Conservation (phyloP, 306 rosid species). For the Prunus kanzakura region DNA sequence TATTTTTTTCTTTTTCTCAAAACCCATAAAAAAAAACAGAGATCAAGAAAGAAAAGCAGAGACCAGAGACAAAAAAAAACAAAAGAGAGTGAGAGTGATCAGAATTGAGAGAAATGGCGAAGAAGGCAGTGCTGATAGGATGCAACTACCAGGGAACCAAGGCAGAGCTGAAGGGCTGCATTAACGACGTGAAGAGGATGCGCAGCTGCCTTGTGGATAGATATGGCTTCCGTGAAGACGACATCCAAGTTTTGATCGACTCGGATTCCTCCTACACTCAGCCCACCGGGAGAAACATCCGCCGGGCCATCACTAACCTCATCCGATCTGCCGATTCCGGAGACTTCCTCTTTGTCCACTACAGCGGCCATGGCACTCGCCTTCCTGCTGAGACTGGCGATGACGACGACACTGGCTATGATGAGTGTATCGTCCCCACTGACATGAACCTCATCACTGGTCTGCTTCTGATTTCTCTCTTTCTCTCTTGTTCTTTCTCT, state of each 20-base stretch:
- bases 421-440: slow-evolving; percentile 89
- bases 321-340: slow-evolving; percentile 54
- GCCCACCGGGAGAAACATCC: slow-evolving; percentile 81
- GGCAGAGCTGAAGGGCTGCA: slow-evolving; percentile 73
- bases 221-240: slow-evolving; percentile 49
- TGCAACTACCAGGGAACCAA: slow-evolving; percentile 75
- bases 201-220: slow-evolving; percentile 43
- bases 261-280: slow-evolving; percentile 61
- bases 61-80: background rate
- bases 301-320: slow-evolving; percentile 47
- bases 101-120: slow-evolving; percentile 40
- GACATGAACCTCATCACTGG: slow-evolving; percentile 92
- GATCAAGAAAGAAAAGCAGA: background rate
- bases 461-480: background rate
- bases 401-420: slow-evolving; percentile 80
- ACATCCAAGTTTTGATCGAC: slow-evolving; percentile 68
- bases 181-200: slow-evolving; percentile 73
- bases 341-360: slow-evolving; percentile 70
- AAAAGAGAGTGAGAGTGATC: background rate
- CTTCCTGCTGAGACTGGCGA: slow-evolving; percentile 94
- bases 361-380: slow-evolving; percentile 86
- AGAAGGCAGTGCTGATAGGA: slow-evolving; percentile 76
- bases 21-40: background rate
- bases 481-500: background rate
- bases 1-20: too few relatives aligned